Evolutionary conservation across 164 flowering plant genomes (phyloP).

Genomic region (Buxus sempervirens): DNA sequence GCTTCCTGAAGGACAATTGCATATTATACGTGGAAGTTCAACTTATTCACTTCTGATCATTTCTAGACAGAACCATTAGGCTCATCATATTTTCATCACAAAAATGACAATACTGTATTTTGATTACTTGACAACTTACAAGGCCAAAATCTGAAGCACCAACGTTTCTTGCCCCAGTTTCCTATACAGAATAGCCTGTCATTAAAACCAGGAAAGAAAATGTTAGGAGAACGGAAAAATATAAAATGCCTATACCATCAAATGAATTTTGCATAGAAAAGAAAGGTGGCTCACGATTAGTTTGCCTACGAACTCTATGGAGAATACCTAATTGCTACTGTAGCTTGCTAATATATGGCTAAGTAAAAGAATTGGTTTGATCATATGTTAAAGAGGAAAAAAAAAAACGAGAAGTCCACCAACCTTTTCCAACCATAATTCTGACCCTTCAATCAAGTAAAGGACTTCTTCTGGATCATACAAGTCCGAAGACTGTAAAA

Average conservation of each 20-base stretch:
- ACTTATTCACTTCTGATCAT: neutral
- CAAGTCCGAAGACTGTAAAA: slow-evolving; percentile 82
- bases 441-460: slow-evolving; percentile 87
- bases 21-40: neutral
- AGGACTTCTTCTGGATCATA: slow-evolving; percentile 95
- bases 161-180: slow-evolving; percentile 90
- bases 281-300: neutral
- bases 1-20: slow-evolving; percentile 49
- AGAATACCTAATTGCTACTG: neutral
- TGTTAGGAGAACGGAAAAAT: neutral
- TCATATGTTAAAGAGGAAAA: neutral
- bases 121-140: slow-evolving; percentile 45
- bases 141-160: slow-evolving; percentile 91
- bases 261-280: neutral
- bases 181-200: slow-evolving; percentile 92
- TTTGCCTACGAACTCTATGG: neutral
- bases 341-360: too few species aligned
- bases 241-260: neutral
- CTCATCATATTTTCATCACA: neutral
- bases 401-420: slow-evolving; percentile 6
- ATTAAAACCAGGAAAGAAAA: slow-evolving; percentile 11
- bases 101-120: neutral
- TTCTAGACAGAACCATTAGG: neutral
- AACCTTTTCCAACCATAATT: slow-evolving; percentile 97
- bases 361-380: too few species aligned